Percentiles rank a stretch among this genome's conserved stretches.
Conservation (phyloP, 495 filamentous ascomycete genomes). For the Friedmanniomyces simplex region DNA sequence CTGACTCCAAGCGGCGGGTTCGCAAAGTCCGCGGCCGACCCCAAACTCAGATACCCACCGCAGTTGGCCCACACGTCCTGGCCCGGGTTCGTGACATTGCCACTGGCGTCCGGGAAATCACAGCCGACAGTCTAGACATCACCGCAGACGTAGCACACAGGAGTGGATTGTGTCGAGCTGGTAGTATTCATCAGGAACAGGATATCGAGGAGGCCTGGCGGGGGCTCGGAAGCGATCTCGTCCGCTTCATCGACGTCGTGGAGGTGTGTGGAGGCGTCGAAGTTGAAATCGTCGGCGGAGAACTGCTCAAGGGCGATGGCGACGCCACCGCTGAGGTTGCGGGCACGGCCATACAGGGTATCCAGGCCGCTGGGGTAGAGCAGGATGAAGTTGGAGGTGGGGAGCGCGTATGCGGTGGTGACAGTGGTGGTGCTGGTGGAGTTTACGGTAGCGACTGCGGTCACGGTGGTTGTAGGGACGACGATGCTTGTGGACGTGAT, state of each 20-base stretch:
- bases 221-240: background rate
- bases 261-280: background rate
- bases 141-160: background rate
- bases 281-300: background rate
- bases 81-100: background rate
- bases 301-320: background rate
- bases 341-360: background rate
- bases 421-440: background rate
- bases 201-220: background rate
- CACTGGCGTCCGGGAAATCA: background rate
- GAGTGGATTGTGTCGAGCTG: background rate
- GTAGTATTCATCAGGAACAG: background rate
- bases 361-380: background rate
- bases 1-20: background rate
- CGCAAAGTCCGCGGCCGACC: background rate
- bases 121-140: background rate
- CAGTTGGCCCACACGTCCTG: background rate
- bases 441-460: background rate
- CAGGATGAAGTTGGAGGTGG: background rate
- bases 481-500: background rate
- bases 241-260: background rate
- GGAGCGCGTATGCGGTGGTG: background rate
- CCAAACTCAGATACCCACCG: background rate
- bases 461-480: background rate
- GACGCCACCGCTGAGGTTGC: background rate